Percentiles rank a stretch among this genome's conserved stretches.
Conservation (phyloP, 1,139 yeast species). For the Yamadazyma trypodendri region DNA sequence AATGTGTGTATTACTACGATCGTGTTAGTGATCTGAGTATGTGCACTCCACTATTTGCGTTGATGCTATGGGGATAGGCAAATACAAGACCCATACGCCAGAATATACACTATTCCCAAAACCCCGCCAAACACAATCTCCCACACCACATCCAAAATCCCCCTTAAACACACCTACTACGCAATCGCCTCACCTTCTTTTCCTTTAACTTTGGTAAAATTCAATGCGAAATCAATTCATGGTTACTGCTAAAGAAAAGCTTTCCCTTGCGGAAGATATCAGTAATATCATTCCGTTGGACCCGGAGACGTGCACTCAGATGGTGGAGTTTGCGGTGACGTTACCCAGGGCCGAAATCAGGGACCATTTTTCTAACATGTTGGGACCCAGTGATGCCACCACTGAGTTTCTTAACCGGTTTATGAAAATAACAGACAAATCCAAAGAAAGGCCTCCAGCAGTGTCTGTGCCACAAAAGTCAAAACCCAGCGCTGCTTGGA, state of each 20-base stretch:
- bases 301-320: constrained; percentile 29
- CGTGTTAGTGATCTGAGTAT: too few relatives aligned
- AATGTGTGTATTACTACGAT: too few relatives aligned
- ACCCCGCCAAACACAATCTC: too few relatives aligned
- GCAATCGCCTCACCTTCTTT: too few relatives aligned
- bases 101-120: too few relatives aligned
- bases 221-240: constrained; percentile 4
- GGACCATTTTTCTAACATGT: constrained; percentile 48
- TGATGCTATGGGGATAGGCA: too few relatives aligned
- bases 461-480: not conserved
- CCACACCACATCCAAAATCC: too few relatives aligned
- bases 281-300: constrained; percentile 44
- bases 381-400: constrained; percentile 53
- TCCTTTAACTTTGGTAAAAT: too few relatives aligned
- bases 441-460: constrained; percentile 8
- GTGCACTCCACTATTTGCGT: too few relatives aligned
- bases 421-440: constrained; percentile 14
- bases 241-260: constrained; percentile 13
- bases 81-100: too few relatives aligned
- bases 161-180: too few relatives aligned
- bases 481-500: not conserved
- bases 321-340: constrained; percentile 48
- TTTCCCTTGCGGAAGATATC: constrained; percentile 12
- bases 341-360: constrained; percentile 44
- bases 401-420: constrained; percentile 38